These are phyloP conservation scores for Boletus pseudopeckii DNA, from an alignment of 768 basidiomycete species.

Conservation along the genomic window DNA sequence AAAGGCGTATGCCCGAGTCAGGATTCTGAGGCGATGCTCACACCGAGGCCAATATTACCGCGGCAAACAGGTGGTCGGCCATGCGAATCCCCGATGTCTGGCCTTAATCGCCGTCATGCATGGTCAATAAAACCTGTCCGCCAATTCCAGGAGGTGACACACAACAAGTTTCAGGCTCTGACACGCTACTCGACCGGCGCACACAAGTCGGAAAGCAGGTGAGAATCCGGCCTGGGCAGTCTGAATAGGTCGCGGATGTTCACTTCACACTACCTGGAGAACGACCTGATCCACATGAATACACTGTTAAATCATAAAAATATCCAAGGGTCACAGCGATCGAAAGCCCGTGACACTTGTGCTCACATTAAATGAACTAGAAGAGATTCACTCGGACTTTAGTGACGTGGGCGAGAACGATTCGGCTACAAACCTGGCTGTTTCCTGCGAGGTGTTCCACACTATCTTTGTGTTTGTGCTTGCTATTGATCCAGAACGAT, in stretches of 20 bases:
- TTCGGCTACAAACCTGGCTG: constrained; percentile 11
- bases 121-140: constrained; percentile 1
- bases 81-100: constrained; percentile 26
- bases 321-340: neutral
- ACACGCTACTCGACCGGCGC: neutral
- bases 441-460: neutral
- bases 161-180: no score
- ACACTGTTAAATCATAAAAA: neutral
- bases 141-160: constrained; percentile 8
- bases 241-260: neutral
- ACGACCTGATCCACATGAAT: constrained; percentile 24
- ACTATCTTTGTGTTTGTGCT: neutral
- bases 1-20: constrained; percentile 4
- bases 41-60: constrained; percentile 14
- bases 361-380: neutral
- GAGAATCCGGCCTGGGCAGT: constrained; percentile 12
- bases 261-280: constrained; percentile 5
- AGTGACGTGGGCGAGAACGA: constrained; percentile 1
- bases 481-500: neutral
- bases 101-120: constrained; percentile 20
- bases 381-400: constrained; percentile 4
- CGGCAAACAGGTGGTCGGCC: constrained; percentile 9
- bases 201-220: neutral
- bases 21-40: constrained; percentile 3
- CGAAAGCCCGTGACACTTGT: neutral